Base-by-base conservation (phyloP, 139 green algal genomes). In the Nannochloris sp. region DNA sequence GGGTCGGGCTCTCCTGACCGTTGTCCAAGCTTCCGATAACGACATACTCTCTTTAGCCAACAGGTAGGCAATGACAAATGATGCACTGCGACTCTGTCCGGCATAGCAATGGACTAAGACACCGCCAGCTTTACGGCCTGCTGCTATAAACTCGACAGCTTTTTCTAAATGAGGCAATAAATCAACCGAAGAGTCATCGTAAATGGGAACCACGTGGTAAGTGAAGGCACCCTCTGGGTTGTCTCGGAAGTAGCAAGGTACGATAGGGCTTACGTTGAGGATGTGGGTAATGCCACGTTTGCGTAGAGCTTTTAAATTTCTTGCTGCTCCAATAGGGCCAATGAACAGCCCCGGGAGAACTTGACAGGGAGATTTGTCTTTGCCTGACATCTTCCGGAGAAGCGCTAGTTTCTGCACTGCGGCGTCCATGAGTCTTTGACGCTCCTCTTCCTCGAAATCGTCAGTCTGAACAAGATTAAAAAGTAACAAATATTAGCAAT, bases 51-150 rank as follows among this genome's bases (percentile, higher is more conserved):
- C 19, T 34, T 30, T 9, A 27, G 35, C 33, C n/a, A 78, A 55
- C 4, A 78, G 54, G 44, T 70, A 51, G 1, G 61, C 61, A 1
- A 75, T 67, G 77, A 74, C 76, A 27, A 96, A 71, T 1, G 90
- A 81, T n/a, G 85, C 85, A 13, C 74, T 89, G 36, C 91, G 75
- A 38, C 67, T 86, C 71, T 87, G 85, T 51, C 91, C 91, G 54
- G 91, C 87, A 61, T 81, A 85, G 78, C 91, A 97, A 81, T 97
- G 91, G 51, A 97, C 85, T 34, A 96, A 75, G 39, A 90, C 82
- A 36, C 60, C 75, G 13, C 74, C 81, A n/a, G 67, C 67, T 8
- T 46, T 37, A 6, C 30, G 58, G 0, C 48, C 71, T 4, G n/a
- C 54, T 12, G 33, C 31, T 23, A 96, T 90, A 71, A 95, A 95